These are phyloP conservation scores for Apophysomyces trapeziformis DNA, from an alignment of 371 early-diverging fungal species.

Conservation along the genomic window DNA sequence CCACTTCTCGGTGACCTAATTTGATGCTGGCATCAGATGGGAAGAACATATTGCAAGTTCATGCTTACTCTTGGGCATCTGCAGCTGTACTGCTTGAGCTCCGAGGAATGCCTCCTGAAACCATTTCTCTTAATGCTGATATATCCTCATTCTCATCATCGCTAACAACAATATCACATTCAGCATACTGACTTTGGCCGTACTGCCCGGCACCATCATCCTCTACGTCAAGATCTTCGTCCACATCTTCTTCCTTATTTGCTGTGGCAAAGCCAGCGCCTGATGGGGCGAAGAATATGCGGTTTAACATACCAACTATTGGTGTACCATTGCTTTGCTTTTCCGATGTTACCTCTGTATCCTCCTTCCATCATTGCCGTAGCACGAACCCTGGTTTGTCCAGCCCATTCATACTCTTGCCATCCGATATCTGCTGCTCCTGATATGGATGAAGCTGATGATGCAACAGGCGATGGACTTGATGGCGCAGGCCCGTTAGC, in stretches of 20 bases:
- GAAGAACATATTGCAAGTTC: constrained; percentile 19
- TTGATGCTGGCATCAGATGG: constrained; percentile 17
- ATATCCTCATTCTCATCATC: constrained; percentile 58
- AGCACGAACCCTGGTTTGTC: constrained; percentile 81
- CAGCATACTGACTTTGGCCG: constrained; percentile 76
- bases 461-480: constrained; percentile 2
- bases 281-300: constrained; percentile 5
- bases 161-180: constrained; percentile 60
- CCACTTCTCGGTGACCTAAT: constrained; percentile 27
- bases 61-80: constrained; percentile 21
- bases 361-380: constrained; percentile 88
- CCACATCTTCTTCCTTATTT: constrained; percentile 69
- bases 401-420: constrained; percentile 88
- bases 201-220: constrained; percentile 76
- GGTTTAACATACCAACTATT: background rate
- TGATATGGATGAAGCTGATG: constrained; percentile 3
- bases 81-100: constrained; percentile 5
- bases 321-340: background rate
- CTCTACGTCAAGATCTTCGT: constrained; percentile 82
- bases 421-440: constrained; percentile 34
- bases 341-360: constrained; percentile 45
- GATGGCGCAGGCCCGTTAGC: constrained; percentile 30
- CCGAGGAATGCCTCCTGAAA: constrained; percentile 29
- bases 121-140: constrained; percentile 53
- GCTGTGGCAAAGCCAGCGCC: constrained; percentile 62